Base-by-base conservation (phyloP, 1,284 basidiomycete species). In the Acaromyces ingoldii region DNA sequence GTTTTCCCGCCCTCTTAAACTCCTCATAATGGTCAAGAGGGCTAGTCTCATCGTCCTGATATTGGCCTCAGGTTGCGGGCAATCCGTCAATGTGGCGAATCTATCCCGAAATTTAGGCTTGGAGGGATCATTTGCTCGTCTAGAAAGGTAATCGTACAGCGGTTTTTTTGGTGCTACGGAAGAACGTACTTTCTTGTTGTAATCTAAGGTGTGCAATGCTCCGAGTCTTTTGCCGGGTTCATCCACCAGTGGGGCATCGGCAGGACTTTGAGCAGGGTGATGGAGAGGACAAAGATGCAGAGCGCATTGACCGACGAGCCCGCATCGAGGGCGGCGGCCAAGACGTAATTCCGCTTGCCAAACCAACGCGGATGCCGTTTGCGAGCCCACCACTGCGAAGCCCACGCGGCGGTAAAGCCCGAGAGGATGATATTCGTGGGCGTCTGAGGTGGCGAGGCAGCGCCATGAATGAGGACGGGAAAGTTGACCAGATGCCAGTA, bases 341-440 rank as follows among this genome's bases (percentile, higher is more conserved):
- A 26, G 13, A 49, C 62, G 41, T 70, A 68, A 42, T 66, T 67
- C 59, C 65, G 71, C 58, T 65, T 67, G 38, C 66, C 70, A 47
- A 70, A 72, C 63, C 33, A 76, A 6, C 49, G 54, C 11, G 70
- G 67, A 31, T 71, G 60, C 39, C 58, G 57, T 70, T 77, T 29
- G 60, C 77, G 39, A 70, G 67, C 60, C 65, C 77, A 41, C 69
- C 73, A 68, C 77, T 80, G 56, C 64, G 76, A 51, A 58, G 63
- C 11, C 54, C 75, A 75, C 2, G 79, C 77, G 7, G 75, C 74
- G 15, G 76, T 64, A 36, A 77, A 71, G 11, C 78, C 77, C 1
- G 75, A 76, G 34, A 79, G 67, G 56, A 81, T 80, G 63, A 81
- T 76, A 61, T 81, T 80, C 11, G 79, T 77, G 1, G 80, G 79